phyloP scores from a whole-genome alignment of 768 basidiomycete species.

The Hebeloma cylindrosporum region DNA sequence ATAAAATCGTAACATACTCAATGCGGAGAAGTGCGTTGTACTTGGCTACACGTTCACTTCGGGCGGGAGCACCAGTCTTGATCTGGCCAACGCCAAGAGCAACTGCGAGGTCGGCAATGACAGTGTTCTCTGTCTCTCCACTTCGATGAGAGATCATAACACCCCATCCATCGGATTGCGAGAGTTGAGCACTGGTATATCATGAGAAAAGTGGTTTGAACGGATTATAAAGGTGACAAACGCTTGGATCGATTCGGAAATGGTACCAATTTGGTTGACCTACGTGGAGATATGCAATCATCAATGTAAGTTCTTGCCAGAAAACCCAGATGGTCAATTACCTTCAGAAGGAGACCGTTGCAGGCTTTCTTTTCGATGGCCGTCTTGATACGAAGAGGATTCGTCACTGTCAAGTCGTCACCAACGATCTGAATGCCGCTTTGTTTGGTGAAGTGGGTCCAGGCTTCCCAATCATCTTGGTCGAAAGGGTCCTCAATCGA shows the following conservation, averaged over 20 bases:
- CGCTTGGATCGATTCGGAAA: constrained; percentile 99
- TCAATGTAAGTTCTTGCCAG: neutral
- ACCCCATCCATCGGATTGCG: constrained; percentile 96
- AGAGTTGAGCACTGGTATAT: constrained; percentile 77
- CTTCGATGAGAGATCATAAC: constrained; percentile 99
- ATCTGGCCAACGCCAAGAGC: constrained; percentile 92
- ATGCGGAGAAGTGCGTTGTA: constrained; percentile 91
- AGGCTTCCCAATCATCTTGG: constrained; percentile 99
- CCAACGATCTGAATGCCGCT: constrained; percentile 89
- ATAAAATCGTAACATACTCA: constrained; percentile 55
- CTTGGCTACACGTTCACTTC: constrained; percentile 95
- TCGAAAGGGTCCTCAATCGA: constrained; percentile 99
- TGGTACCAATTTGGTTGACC: constrained; percentile 99
- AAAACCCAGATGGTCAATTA: constrained; percentile 16
- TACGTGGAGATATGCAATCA: constrained; percentile 21
- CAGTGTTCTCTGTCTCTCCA: constrained; percentile 96
- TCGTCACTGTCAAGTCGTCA: constrained; percentile 98
- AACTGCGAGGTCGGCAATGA: constrained; percentile 94
- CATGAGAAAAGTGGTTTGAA: neutral
- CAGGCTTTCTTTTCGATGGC: constrained; percentile 99
- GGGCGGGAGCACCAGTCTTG: constrained; percentile 97
- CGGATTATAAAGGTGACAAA: constrained; percentile 42
- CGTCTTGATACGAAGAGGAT: constrained; percentile 95
- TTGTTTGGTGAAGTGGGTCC: constrained; percentile 85
- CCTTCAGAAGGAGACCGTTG: constrained; percentile 97